Base-by-base conservation (phyloP, 352 stramenopile species). In the Pythium apleroticum region DNA sequence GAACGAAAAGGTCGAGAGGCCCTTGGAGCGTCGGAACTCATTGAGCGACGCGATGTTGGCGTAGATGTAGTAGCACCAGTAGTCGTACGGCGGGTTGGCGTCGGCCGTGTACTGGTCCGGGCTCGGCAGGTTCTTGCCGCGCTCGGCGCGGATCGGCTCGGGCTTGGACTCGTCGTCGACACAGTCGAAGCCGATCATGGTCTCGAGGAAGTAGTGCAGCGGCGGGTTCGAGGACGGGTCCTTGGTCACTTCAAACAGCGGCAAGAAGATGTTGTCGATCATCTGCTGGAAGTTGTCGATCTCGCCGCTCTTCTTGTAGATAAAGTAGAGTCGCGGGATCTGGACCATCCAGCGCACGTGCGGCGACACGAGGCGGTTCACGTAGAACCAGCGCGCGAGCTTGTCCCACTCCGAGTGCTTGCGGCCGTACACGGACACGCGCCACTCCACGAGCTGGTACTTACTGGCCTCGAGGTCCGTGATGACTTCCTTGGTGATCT, bases 301-400 rank as follows among this genome's bases (percentile, higher is more conserved):
- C 66, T 96, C 80, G n/a, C 89, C 80, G 19, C 80, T 74, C 65
- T 91, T 93, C 69, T 97, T 97, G 83, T 98, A 99, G 46, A 99
- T 84, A 52, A 97, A 90, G 82, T 98, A 99, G 27, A 99, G 78
- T 17, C 98, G 85, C 31, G 97, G 96, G 60, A 98, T 97, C 77
- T 99, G 98, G 48, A 99, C 89, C 73, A 99, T 88, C 97, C 97
- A 99, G 27, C 97, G 96, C 20, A 98, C 86, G 75, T 99, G 98
- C 24, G 95, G 84, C 7, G 90, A 92, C 58, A 88, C 74, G 8
- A 98, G 78, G 8, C 86, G 81, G 78, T 98, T 97, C 8, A 92
- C 80, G 66, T 93, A 98, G 53, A 99, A 98, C 98, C 98, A 99
- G 46, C 90, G 84, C 7, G 96, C 93, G 28, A 99, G 86, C 68